These are phyloP conservation scores for Botryosphaeria dothidea DNA, from an alignment of 2,329 filamentous ascomycete genomes.

Conservation along the genomic window DNA sequence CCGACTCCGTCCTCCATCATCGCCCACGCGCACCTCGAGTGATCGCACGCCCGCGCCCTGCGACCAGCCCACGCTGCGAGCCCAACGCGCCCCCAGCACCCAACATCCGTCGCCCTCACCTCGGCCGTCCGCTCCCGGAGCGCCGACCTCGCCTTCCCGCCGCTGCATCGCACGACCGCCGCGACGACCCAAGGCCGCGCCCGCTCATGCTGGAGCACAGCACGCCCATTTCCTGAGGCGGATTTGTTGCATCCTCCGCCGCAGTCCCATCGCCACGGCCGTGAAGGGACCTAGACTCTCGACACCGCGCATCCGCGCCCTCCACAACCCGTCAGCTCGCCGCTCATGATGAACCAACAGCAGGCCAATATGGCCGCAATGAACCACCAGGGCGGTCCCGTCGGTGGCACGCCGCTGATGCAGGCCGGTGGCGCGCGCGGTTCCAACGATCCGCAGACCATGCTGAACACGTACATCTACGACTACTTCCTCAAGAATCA, in stretches of 20 bases:
- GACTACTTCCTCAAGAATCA: conserved; percentile 86
- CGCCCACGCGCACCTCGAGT: conserved; percentile 20
- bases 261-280: background rate
- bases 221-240: conserved; percentile 17
- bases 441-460: conserved; percentile 47
- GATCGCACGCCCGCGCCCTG: conserved; percentile 21
- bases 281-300: conserved; percentile 12
- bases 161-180: conserved; percentile 17
- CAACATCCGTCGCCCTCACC: background rate
- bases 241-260: conserved; percentile 2
- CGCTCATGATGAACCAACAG: conserved; percentile 43
- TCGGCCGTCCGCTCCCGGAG: conserved; percentile 16
- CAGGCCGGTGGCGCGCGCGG: conserved; percentile 47
- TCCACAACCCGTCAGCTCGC: background rate
- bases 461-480: conserved; percentile 86
- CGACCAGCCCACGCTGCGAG: background rate
- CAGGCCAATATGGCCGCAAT: conserved; percentile 69
- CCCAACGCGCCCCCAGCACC: conserved; percentile 1
- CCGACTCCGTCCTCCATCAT: conserved; percentile 23
- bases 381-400: conserved; percentile 64
- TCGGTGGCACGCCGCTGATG: conserved; percentile 68
- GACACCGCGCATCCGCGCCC: conserved; percentile 8
- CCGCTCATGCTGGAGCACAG: conserved; percentile 18
- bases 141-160: conserved; percentile 16
- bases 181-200: conserved; percentile 7